Conservation (phyloP, 768 basidiomycete genomes). For the Grammothele lineata region DNA sequence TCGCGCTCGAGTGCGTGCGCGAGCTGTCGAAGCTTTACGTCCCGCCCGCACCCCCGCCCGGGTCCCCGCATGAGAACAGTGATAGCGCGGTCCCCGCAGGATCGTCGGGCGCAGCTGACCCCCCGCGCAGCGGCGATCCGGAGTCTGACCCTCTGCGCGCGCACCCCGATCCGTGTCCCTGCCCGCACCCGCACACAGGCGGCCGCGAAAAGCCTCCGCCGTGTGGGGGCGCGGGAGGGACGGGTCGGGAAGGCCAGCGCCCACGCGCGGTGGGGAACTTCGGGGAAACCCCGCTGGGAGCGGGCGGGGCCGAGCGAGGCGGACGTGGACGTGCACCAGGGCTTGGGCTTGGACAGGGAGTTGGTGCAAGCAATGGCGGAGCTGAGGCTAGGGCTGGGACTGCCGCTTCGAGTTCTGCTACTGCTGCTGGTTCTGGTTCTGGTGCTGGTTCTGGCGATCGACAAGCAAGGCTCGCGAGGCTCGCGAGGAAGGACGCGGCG, state of each 20-base stretch:
- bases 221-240: too few species aligned
- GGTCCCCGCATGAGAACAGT: too few species aligned
- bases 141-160: too few species aligned
- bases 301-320: slow-evolving; percentile 1
- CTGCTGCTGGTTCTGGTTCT: neutral
- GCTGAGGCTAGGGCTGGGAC: neutral
- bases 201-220: too few species aligned
- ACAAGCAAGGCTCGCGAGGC: slow-evolving; percentile 31
- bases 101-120: too few species aligned
- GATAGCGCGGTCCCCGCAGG: too few species aligned
- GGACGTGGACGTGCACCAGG: neutral
- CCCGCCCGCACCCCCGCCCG: slow-evolving; percentile 2
- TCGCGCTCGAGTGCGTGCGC: slow-evolving; percentile 36
- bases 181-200: too few species aligned
- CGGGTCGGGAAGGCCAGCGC: too few species aligned
- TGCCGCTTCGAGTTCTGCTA: too few species aligned
- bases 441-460: neutral
- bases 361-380: neutral
- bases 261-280: slow-evolving; percentile 9
- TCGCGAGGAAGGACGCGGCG: slow-evolving; percentile 44
- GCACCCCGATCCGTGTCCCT: too few species aligned
- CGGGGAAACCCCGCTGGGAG: slow-evolving; percentile 6
- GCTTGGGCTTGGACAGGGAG: neutral
- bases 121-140: too few species aligned
- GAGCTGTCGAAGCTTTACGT: slow-evolving; percentile 27